Evolutionary conservation across 768 basidiomycete species (phyloP), one percentile per base, ranked within the genome.

Genomic region (Kwoniella dejecticola): DNA sequence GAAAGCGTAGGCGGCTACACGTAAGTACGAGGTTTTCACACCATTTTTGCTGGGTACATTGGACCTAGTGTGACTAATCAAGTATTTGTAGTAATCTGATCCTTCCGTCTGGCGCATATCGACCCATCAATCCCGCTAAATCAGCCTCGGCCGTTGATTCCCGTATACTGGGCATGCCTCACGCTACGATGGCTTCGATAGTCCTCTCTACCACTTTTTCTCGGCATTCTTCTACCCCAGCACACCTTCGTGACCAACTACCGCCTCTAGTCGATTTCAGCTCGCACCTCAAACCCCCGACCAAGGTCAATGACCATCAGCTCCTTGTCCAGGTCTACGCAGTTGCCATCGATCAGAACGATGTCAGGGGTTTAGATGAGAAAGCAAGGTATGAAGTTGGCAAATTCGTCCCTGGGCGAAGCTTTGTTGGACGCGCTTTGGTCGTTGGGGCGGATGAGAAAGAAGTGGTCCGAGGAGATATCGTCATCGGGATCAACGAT

Each of bases 301-400:
- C 81, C 12, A 86, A 87, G 70, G 86, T 94, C 10, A 84, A 87
- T 0, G 82, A 85, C 46, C 81, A 83, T 26, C 83, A 88, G 57
- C 84, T 93, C 15, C 82, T 96, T 23, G 86, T 96, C 5, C 91
- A 93, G 74, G 89, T 96, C 3, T 91, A 89, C 83, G 90, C 88
- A n/a, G 90, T 91, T 1, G 91, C 86, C 2, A 77, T 95, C 42
- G 91, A 95, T 68, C 82, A 83, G 13, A 80, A 88, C 5, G 93
- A 95, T 79, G 84, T 90, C 11, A 83, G 84, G 6, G 83, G 85
- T 36, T 74, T 78, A 49, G 73, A 73, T 17, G 66, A 62, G 2
- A 69, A 70, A 46, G 66, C 63, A 3, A 74, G 69, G 38, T 72
- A 75, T 5, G 78, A 76, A 54, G 69, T 72, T 0, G 75, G 76